phyloP scores from a whole-genome alignment of 2,329 filamentous ascomycete species.

The Paraphoma chrysanthemicola region DNA sequence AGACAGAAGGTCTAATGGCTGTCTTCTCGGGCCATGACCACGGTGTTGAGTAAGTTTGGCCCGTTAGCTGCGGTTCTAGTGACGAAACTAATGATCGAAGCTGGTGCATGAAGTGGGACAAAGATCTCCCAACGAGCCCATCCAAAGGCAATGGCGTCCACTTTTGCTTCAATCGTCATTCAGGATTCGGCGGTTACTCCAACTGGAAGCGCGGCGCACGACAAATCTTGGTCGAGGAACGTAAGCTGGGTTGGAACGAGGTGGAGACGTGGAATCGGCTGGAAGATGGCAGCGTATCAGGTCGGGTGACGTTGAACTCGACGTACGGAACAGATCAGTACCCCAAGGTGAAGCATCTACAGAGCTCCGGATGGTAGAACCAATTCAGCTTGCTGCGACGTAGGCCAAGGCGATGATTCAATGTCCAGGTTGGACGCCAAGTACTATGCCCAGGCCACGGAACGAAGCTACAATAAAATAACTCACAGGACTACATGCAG shows the following conservation, averaged over 20 bases:
- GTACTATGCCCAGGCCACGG: no score
- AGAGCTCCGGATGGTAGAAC: constrained; percentile 13
- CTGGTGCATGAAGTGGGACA: constrained; percentile 52
- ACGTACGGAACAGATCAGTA: constrained; percentile 67
- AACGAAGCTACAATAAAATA: not conserved
- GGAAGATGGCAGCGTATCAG: constrained; percentile 62
- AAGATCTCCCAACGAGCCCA: constrained; percentile 36
- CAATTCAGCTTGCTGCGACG: not conserved
- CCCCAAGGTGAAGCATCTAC: constrained; percentile 29
- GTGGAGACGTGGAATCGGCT: constrained; percentile 68
- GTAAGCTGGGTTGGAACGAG: constrained; percentile 48
- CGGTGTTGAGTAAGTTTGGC: constrained; percentile 25
- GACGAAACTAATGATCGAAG: constrained; percentile 1
- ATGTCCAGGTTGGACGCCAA: no score
- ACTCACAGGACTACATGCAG: no score
- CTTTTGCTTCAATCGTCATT: constrained; percentile 69
- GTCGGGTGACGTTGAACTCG: constrained; percentile 62
- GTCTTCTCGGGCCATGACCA: constrained; percentile 73
- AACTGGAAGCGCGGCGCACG: constrained; percentile 67
- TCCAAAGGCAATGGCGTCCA: constrained; percentile 53
- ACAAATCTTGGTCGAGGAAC: constrained; percentile 60
- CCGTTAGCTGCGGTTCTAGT: no score
- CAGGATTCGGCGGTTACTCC: constrained; percentile 75
- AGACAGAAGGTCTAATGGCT: constrained; percentile 55
- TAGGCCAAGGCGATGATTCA: no score